phyloP scores from a whole-genome alignment of 306 rosid species.

The Betula pendula region DNA sequence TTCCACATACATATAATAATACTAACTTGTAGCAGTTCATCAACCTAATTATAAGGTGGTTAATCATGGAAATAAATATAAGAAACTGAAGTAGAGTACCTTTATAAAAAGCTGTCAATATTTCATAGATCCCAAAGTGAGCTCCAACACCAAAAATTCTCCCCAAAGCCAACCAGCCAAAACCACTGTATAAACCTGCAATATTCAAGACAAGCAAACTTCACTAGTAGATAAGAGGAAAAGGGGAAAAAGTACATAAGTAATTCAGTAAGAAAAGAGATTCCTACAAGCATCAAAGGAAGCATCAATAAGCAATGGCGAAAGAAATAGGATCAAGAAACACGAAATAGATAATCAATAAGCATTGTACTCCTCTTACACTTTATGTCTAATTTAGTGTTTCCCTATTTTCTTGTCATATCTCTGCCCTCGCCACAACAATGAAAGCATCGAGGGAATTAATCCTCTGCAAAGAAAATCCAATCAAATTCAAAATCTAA shows the following conservation, averaged over 20 bases:
- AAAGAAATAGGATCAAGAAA: not conserved
- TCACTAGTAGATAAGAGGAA: slow-evolving; percentile 14
- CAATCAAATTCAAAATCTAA: not conserved
- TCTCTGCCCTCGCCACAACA: not conserved
- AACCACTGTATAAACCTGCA: slow-evolving; percentile 74
- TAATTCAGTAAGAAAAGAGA: not conserved
- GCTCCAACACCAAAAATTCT: slow-evolving; percentile 83
- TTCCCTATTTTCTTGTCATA: not conserved
- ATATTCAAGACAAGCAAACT: slow-evolving; percentile 30
- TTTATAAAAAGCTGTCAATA: slow-evolving; percentile 73
- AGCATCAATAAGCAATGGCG: not conserved
- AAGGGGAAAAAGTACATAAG: not conserved
- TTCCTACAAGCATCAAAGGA: not conserved
- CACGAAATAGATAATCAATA: not conserved
- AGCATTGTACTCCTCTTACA: not conserved
- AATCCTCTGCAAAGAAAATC: not conserved
- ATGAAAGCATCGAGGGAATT: not conserved
- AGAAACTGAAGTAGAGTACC: slow-evolving; percentile 42
- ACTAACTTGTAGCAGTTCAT: not conserved
- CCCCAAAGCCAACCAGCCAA: slow-evolving; percentile 73
- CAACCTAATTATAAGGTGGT: not conserved
- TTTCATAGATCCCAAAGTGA: slow-evolving; percentile 85
- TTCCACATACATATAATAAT: not conserved
- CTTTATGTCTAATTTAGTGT: not conserved
- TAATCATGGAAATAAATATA: not conserved